Conservation (phyloP, 768 basidiomycete species). For the Tubosaeta brunneosetosa region DNA sequence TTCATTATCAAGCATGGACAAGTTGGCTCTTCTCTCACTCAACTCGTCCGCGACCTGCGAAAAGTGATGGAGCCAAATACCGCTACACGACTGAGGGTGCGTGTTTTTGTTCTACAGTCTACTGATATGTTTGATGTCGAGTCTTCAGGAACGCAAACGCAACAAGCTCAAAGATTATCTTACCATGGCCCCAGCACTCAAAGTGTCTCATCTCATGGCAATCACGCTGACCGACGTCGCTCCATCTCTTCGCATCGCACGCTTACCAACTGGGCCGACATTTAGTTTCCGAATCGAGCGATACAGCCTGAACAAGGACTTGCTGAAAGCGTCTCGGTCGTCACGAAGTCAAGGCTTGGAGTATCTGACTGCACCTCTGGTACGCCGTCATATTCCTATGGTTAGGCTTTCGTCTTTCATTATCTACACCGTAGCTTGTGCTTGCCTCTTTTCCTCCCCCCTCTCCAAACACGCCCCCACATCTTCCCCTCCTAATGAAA, state of each 20-base stretch:
- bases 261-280: constrained; percentile 87
- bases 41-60: constrained; percentile 89
- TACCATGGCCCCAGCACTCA: constrained; percentile 83
- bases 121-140: constrained; percentile 9
- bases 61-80: constrained; percentile 99
- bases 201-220: constrained; percentile 89
- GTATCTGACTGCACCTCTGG: constrained; percentile 89
- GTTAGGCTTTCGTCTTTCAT: background rate
- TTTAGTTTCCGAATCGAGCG: constrained; percentile 89
- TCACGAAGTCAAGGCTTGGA: constrained; percentile 79
- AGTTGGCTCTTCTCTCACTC: constrained; percentile 80
- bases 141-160: constrained; percentile 73
- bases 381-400: constrained; percentile 37
- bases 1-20: constrained; percentile 97
- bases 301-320: constrained; percentile 87
- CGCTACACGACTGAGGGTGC: constrained; percentile 82
- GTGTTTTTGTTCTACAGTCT: constrained; percentile 16
- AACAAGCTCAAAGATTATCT: constrained; percentile 94
- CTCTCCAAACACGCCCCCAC: constrained; percentile 69
- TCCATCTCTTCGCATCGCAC: constrained; percentile 81
- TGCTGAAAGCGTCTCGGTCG: constrained; percentile 59
- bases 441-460: constrained; percentile 81
- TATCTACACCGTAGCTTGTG: constrained; percentile 53
- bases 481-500: constrained; percentile 89
- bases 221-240: constrained; percentile 85